Percentiles rank a stretch among this genome's conserved stretches.
These are phyloP conservation scores for Metarhizium brunneum DNA, from an alignment of 2,329 filamentous ascomycete genomes.

Conservation along the genomic window DNA sequence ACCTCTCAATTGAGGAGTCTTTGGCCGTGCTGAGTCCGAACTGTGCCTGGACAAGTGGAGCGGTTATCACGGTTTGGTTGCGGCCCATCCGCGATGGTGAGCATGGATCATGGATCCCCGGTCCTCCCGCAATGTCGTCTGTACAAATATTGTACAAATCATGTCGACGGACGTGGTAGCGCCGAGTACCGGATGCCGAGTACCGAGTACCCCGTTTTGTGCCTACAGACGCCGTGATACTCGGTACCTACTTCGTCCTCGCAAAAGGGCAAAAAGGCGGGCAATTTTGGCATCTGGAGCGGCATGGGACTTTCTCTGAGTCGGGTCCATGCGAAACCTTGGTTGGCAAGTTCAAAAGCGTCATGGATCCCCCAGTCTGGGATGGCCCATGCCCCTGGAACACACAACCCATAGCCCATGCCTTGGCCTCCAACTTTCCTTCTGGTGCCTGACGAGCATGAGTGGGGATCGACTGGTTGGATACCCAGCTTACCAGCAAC, in stretches of 20 bases:
- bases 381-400: background rate
- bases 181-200: no score
- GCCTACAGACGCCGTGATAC: background rate
- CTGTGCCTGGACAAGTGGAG: background rate
- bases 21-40: background rate
- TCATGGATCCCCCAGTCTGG: background rate
- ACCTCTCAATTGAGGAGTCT: background rate
- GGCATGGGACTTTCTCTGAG: background rate
- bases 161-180: no score
- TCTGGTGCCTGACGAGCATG: constrained; percentile 3
- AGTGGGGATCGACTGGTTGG: background rate
- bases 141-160: no score
- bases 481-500: background rate
- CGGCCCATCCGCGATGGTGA: background rate
- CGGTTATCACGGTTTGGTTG: background rate
- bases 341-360: background rate
- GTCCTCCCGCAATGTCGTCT: background rate
- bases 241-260: background rate
- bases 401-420: background rate
- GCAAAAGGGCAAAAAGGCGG: background rate
- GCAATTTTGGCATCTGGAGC: background rate
- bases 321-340: background rate
- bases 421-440: background rate
- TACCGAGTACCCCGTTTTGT: no score
- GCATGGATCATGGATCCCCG: background rate